These are phyloP conservation scores for Pythium grandisporangium DNA, from an alignment of 352 stramenopile genomes.

Conservation along the genomic window DNA sequence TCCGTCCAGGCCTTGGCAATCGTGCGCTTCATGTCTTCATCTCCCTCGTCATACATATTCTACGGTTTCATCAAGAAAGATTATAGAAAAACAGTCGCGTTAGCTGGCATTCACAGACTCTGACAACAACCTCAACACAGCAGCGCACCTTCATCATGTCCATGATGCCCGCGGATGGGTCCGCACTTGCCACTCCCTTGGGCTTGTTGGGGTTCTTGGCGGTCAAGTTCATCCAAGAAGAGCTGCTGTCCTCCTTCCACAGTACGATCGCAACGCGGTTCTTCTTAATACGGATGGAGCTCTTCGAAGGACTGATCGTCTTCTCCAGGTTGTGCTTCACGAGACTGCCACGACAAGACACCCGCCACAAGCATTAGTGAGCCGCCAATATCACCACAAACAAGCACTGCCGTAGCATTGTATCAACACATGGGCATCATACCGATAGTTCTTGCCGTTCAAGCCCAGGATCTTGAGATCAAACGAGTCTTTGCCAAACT, in stretches of 20 bases:
- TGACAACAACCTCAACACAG: neutral
- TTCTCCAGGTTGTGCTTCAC: constrained; percentile 78
- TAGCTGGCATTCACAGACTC: neutral
- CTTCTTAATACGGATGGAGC: constrained; percentile 76
- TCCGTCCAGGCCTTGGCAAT: constrained; percentile 86
- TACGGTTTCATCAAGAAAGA: no score
- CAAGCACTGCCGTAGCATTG: no score
- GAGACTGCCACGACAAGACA: constrained; percentile 36
- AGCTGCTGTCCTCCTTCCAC: constrained; percentile 68
- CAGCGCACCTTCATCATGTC: constrained; percentile 83
- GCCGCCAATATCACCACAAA: neutral
- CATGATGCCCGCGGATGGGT: constrained; percentile 81
- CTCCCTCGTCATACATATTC: constrained; percentile 86
- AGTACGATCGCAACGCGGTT: constrained; percentile 78
- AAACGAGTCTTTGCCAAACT: constrained; percentile 75
- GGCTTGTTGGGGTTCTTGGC: constrained; percentile 67
- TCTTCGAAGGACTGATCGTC: constrained; percentile 66
- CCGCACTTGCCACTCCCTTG: constrained; percentile 32
- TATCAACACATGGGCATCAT: neutral
- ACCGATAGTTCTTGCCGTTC: constrained; percentile 67
- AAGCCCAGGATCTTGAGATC: constrained; percentile 80
- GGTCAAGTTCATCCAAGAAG: constrained; percentile 75
- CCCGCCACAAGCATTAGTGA: neutral
- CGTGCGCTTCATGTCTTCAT: constrained; percentile 86
- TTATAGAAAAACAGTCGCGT: neutral